Evolutionary conservation across 2,329 filamentous ascomycete species (phyloP), one percentile per base, ranked within the genome.

Genomic region (Zymoseptoria brevis): DNA sequence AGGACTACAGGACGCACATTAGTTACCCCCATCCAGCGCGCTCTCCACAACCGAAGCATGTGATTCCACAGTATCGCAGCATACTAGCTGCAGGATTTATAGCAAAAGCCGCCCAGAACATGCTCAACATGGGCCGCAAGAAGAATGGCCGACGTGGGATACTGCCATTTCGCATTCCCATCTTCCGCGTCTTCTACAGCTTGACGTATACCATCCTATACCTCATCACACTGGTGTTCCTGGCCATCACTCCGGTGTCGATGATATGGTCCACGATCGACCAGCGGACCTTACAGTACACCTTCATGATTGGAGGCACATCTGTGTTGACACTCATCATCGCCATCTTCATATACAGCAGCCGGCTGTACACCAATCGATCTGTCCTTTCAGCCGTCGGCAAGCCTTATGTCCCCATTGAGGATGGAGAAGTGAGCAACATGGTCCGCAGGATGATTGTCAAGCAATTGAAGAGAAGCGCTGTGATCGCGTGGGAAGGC

Each of bases 321-420:
- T 95, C 95, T 71, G 75, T 92, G 58, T 77, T 90, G 53, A 90
- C 90, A 13, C 78, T 87, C 52, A 62, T 89, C 52, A 76, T 91
- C 56, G 83, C 90, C 50, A 74, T 84, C 51, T 84, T 96, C 67
- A 83, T 96, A 68, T 96, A 96, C 73, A 82, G 86, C 57, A 84
- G 86, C 56, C 82, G 94, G n/a, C 82, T 96, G 19, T 96, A 93
- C 75, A 89, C 93, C 56, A 95, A 90, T 69, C 85, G 89, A 62
- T 88, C 82, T 52, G 85, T 89, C 8, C 81, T 97, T 8, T 83
- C 86, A 19, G 86, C 84, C 3, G 96, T 99, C 60, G 94, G 94
- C 1, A 94, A 93, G 73, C 79, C 84, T 57, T 95, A 89, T 82
- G 83, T 96, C 16, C 92, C 92, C 0, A 81, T 96, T 63, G 90